Evolutionary conservation across 2,329 filamentous ascomycete genomes (phyloP), one percentile per base, ranked within the genome.

Genomic region (Pseudogymnoascus sp.): DNA sequence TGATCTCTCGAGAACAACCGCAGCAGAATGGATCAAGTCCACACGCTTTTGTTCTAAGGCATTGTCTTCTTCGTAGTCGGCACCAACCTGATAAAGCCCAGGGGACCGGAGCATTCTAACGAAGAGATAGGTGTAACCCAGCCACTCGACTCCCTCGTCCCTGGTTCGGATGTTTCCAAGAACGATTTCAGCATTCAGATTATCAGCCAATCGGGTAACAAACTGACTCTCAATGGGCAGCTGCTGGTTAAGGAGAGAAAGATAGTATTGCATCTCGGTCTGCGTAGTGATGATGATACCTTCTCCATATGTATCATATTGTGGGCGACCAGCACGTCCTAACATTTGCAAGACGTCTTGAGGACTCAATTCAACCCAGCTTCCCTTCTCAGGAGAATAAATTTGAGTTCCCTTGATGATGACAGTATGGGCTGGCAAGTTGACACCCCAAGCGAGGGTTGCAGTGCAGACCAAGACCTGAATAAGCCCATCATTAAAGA

Each of bases 311-410:
- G 92, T 97, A 74, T 99, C 95, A 73, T 91, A 99, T 72, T 99
- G 96, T 29, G 95, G 95, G 68, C 95, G 87, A 74, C 95, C 95
- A 62, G 95, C 96, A 82, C 95, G 92, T 72, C 95, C 95, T 71
- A 99, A 86, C 96, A 99, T 99, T 75, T 99, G 95, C 60, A 99
- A 81, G 37, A 99, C 93, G 77, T 99, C 95, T 74, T 99, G 95
- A 11, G 95, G 95, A 72, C 93, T 97, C 62, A 99, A 78, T 74
- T 99, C 96, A 19, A 99, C 93, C 93, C 95, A 99, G 75, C 90
- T 95, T 79, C 95, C 95, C 79, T 97, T 97, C 74, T 99, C 95
- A 0, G 95, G 95, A 0, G 95, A 97, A 77, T 99, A 99, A 19
- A 99, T 89, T 72, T 96, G 92, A 0, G 95, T 99, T 63, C 95